Evolutionary conservation across 495 filamentous ascomycete genomes (phyloP), one percentile per base, ranked within the genome.

Genomic region (Lasiosphaeria ovina): DNA sequence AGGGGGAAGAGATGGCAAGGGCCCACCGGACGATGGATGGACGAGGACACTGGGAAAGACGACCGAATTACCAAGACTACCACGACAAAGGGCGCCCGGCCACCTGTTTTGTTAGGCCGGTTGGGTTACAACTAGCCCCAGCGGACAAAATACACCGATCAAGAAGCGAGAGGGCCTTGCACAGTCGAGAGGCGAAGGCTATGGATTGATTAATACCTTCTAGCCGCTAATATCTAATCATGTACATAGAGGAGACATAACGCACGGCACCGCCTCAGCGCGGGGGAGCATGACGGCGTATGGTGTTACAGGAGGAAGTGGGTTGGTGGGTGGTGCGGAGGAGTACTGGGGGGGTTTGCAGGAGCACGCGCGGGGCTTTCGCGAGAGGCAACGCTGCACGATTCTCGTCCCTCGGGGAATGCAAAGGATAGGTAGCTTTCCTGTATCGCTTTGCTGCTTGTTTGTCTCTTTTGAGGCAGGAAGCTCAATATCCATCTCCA

Each of bases 161-260:
- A 24, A 24, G 34, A 6, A 35, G 35, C 31, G 12, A 17, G 16
- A 55, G 38, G 56, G 50, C 57, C 60, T 53, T 61, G 44, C 35
- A 45, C 45, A 47, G 38, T 16, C 36, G 55, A 49, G 55, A 57
- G 44, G 16, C 34, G 34, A 58, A 17, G 61, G 55, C 59, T 47
- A 50, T 24, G 51, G 51, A 60, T 57, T 54, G 59, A 24, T 62
- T 69, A 64, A 58, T 40, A 57, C 59, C 62, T 63, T 54, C 62
- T 67, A 67, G 60, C 66, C 62, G 54, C 58, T 71, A 71, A 71
- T 71, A 69, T 64, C 65, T 71, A 71, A 71, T 71, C 44, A 65
- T 71, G 66, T 71, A 69, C 58, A 69, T 71, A 69, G 62, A 47
- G 42, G 12, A 44, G 49, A 12, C 34, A 47, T 47, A 47, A 47